Conservation (phyloP, 805 yeast species). For the Metschnikowia bowlesiae region DNA sequence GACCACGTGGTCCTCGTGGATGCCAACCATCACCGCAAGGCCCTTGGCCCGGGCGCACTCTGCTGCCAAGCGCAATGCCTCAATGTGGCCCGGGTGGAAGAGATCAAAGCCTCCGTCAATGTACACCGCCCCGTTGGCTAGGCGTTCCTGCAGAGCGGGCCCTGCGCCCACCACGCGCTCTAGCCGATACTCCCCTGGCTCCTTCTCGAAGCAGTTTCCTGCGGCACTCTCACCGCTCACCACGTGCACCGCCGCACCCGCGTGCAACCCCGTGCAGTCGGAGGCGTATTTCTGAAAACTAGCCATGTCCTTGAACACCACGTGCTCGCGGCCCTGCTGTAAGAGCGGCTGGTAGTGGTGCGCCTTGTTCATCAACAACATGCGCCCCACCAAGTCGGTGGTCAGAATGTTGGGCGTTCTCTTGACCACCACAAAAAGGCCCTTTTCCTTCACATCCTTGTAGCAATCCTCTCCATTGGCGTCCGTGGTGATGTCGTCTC, state of each 20-base stretch:
- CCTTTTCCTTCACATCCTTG: slow-evolving; percentile 72
- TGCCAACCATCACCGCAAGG: slow-evolving; percentile 60
- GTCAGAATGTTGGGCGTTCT: slow-evolving; percentile 93
- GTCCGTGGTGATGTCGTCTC: slow-evolving; percentile 96
- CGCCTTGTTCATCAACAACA: slow-evolving; percentile 56
- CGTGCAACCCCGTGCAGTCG: slow-evolving; percentile 52
- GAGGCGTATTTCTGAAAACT: slow-evolving; percentile 56
- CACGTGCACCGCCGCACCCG: slow-evolving; percentile 56
- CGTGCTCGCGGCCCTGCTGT: slow-evolving; percentile 20
- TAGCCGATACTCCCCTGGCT: slow-evolving; percentile 4
- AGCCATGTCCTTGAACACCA: slow-evolving; percentile 26
- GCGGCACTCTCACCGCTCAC: slow-evolving; percentile 19
- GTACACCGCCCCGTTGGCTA: slow-evolving; percentile 38
- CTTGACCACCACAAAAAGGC: slow-evolving; percentile 86
- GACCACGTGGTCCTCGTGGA: slow-evolving; percentile 56
- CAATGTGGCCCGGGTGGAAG: slow-evolving; percentile 91
- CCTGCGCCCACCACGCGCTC: slow-evolving; percentile 34
- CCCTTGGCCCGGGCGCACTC: slow-evolving; percentile 31
- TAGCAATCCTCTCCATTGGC: slow-evolving; percentile 95
- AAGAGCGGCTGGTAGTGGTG: slow-evolving; percentile 49
- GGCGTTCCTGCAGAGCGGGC: slow-evolving; percentile 12
- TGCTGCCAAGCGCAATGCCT: slow-evolving; percentile 52
- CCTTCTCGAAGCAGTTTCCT: no score
- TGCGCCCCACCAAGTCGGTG: slow-evolving; percentile 88
- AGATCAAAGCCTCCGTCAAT: slow-evolving; percentile 87